Evolutionary conservation across 306 rosid genomes (phyloP).

Genomic region (Acacia melanoxylon): DNA sequence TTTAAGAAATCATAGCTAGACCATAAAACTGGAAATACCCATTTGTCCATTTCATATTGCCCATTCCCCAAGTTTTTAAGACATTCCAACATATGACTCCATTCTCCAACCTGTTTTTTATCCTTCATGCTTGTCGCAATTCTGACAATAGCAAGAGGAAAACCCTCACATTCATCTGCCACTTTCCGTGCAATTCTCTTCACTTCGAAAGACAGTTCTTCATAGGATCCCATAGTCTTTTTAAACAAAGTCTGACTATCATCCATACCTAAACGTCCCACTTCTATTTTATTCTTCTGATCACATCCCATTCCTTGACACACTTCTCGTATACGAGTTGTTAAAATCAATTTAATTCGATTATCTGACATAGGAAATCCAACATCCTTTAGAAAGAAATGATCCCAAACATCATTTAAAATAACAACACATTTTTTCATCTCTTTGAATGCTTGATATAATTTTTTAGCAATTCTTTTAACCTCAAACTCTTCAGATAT

Average conservation of each 20-base stretch:
- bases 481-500: background rate
- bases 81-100: background rate
- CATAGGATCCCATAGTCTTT: too few relatives aligned
- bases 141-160: background rate
- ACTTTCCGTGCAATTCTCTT: too few relatives aligned
- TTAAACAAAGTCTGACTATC: too few relatives aligned
- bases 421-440: background rate
- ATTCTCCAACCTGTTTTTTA: background rate
- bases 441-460: background rate
- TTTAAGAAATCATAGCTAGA: background rate
- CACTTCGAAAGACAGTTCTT: too few relatives aligned
- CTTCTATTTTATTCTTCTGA: too few relatives aligned
- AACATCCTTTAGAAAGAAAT: too few relatives aligned
- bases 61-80: background rate
- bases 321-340: too few relatives aligned
- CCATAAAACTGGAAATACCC: background rate
- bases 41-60: background rate
- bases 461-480: background rate
- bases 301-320: too few relatives aligned
- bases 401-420: too few relatives aligned
- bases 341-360: too few relatives aligned
- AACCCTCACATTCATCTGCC: background rate
- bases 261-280: too few relatives aligned
- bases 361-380: too few relatives aligned
- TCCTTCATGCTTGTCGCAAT: background rate